phyloP scores from a whole-genome alignment of 2,329 filamentous ascomycete species.

The Diatrype stigma region DNA sequence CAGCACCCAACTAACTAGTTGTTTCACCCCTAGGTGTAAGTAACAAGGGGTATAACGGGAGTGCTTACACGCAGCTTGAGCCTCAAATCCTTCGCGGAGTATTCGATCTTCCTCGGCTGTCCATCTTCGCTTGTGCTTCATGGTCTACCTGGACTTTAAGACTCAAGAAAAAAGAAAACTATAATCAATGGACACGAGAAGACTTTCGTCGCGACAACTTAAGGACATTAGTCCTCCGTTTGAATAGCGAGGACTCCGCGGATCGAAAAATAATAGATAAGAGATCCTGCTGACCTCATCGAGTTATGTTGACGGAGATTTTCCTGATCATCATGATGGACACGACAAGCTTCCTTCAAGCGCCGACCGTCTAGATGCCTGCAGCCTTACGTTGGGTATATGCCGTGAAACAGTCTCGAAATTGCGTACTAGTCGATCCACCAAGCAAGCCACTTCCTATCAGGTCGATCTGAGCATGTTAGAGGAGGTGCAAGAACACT shows the following conservation, averaged over 20 bases:
- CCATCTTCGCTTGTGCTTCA: slow-evolving; percentile 3
- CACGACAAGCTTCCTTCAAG: no score
- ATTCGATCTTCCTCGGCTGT: neutral
- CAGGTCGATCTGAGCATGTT: neutral
- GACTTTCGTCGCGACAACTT: neutral
- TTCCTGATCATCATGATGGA: neutral
- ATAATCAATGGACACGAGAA: neutral
- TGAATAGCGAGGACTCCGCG: neutral
- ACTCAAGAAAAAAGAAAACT: neutral
- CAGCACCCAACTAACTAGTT: neutral
- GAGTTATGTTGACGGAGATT: neutral
- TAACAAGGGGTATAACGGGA: no score
- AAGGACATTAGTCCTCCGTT: neutral
- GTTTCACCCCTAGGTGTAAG: neutral
- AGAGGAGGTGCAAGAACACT: neutral
- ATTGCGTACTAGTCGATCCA: neutral
- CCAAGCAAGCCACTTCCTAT: neutral
- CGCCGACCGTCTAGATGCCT: neutral
- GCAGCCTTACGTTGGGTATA: no score
- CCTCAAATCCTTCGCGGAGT: slow-evolving; percentile 1
- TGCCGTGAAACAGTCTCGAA: neutral
- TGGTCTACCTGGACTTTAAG: neutral
- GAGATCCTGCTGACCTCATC: neutral
- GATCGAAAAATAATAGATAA: neutral
- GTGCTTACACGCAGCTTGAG: neutral